phyloP scores from a whole-genome alignment of 345 rosid genomes.

The Eucalyptus camaldulensis region DNA sequence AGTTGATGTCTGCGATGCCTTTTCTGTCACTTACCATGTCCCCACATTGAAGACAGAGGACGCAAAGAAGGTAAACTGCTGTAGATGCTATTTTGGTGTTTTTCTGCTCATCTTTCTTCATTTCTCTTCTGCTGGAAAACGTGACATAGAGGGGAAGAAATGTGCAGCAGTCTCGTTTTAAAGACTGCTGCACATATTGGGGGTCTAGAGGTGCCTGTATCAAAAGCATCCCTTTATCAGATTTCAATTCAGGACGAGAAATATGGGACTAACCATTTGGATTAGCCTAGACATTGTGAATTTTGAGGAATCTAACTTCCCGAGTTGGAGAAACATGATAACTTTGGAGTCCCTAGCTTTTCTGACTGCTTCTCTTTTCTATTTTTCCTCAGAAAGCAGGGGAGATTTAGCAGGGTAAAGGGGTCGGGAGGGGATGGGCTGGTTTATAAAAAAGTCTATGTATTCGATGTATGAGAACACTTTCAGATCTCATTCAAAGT shows the following conservation, averaged over 20 bases:
- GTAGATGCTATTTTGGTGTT: background rate
- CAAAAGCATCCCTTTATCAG: background rate
- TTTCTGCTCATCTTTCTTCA: background rate
- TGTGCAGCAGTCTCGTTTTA: background rate
- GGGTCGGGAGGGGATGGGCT: background rate
- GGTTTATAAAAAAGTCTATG: background rate
- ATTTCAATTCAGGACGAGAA: background rate
- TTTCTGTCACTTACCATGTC: slow-evolving; percentile 58
- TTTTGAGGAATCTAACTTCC: background rate
- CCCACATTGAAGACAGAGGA: slow-evolving; percentile 68
- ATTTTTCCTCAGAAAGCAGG: background rate
- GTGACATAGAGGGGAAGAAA: background rate
- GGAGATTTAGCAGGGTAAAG: background rate
- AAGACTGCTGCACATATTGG: background rate
- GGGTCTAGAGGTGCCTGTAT: background rate
- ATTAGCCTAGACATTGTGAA: no score
- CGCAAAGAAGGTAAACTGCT: slow-evolving; percentile 58
- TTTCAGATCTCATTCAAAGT: slow-evolving; percentile 4
- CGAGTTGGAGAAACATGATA: background rate
- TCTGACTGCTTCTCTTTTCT: no score
- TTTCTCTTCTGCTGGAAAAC: background rate
- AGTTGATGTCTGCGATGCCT: slow-evolving; percentile 51
- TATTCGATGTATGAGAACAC: background rate
- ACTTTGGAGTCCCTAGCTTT: background rate
- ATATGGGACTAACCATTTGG: background rate